phyloP scores from a whole-genome alignment of 371 early-diverging fungal species.

The Thermomucor indicae-seudaticae region DNA sequence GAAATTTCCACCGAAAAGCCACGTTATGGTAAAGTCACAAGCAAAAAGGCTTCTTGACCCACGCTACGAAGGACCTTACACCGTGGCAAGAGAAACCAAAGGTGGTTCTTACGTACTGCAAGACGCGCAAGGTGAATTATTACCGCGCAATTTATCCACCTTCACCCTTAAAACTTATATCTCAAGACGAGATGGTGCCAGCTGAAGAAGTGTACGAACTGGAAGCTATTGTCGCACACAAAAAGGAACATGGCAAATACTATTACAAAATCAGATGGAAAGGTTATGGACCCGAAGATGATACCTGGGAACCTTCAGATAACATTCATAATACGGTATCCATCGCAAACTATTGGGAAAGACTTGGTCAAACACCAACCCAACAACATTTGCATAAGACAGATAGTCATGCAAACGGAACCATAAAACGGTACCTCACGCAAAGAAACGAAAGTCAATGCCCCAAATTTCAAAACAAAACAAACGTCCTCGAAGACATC shows the following conservation, averaged over 20 bases:
- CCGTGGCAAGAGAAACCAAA: background rate
- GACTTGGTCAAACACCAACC: too few species aligned
- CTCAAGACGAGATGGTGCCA: slow-evolving; percentile 6
- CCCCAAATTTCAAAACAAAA: too few species aligned
- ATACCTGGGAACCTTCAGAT: background rate
- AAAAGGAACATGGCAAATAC: background rate
- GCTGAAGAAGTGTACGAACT: slow-evolving; percentile 9
- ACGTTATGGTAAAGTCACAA: slow-evolving; percentile 2
- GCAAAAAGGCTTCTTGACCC: background rate
- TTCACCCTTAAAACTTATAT: slow-evolving; percentile 5
- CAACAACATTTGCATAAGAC: too few species aligned
- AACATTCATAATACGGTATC: too few species aligned
- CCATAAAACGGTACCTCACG: too few species aligned
- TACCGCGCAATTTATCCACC: background rate
- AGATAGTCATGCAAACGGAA: too few species aligned
- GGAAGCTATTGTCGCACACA: slow-evolving; percentile 5
- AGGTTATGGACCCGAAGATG: background rate
- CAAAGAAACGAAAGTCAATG: too few species aligned
- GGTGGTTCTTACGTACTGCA: background rate
- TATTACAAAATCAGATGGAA: background rate
- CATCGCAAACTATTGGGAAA: too few species aligned
- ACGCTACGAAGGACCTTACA: background rate
- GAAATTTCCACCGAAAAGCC: slow-evolving; percentile 3
- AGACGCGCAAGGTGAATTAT: background rate
- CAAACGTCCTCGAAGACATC: too few species aligned